A percentile compares a stretch with the other conserved stretches of the same genome.
phyloP scores from a whole-genome alignment of 2,329 filamentous ascomycete species.

The Fusarium subglutinans region DNA sequence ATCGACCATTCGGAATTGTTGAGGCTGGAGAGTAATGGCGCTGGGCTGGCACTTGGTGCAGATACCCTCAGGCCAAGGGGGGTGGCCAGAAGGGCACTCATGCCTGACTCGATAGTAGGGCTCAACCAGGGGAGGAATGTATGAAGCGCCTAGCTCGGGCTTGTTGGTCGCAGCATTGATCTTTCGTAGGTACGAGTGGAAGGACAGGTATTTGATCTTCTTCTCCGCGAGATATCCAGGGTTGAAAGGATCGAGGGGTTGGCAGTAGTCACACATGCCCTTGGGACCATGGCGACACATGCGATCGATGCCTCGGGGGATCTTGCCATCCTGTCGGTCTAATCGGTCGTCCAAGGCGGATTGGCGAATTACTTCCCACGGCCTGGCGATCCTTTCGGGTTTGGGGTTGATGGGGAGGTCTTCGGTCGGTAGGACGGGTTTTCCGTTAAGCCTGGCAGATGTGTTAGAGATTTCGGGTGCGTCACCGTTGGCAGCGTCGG shows the following conservation, averaged over 20 bases:
- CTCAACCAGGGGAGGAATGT: conserved; percentile 93
- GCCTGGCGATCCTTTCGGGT: conserved; percentile 59
- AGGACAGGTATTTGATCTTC: conserved; percentile 98
- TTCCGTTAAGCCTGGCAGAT: conserved; percentile 79
- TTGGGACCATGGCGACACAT: conserved; percentile 97
- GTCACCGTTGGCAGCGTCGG: conserved; percentile 51
- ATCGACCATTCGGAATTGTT: conserved; percentile 95
- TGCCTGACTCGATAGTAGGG: conserved; percentile 90
- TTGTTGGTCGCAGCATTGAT: conserved; percentile 97
- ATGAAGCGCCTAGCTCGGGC: conserved; percentile 90
- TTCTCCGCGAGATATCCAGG: conserved; percentile 88
- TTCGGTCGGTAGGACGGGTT: conserved; percentile 75
- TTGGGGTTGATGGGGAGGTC: conserved; percentile 75
- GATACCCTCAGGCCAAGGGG: conserved; percentile 93
- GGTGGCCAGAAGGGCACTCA: conserved; percentile 92
- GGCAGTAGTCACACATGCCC: conserved; percentile 99
- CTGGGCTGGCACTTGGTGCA: conserved; percentile 98
- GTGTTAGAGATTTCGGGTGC: conserved; percentile 50
- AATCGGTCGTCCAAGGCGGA: conserved; percentile 86
- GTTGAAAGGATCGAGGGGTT: conserved; percentile 94
- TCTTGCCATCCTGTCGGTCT: conserved; percentile 91
- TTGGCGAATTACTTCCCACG: conserved; percentile 90
- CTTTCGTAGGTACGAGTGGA: conserved; percentile 93
- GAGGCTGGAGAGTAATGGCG: conserved; percentile 93
- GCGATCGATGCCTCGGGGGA: conserved; percentile 78